Percentiles rank a stretch among this genome's conserved stretches.
phyloP scores from a whole-genome alignment of 768 basidiomycete species.

The Boletus pseudopeckii region DNA sequence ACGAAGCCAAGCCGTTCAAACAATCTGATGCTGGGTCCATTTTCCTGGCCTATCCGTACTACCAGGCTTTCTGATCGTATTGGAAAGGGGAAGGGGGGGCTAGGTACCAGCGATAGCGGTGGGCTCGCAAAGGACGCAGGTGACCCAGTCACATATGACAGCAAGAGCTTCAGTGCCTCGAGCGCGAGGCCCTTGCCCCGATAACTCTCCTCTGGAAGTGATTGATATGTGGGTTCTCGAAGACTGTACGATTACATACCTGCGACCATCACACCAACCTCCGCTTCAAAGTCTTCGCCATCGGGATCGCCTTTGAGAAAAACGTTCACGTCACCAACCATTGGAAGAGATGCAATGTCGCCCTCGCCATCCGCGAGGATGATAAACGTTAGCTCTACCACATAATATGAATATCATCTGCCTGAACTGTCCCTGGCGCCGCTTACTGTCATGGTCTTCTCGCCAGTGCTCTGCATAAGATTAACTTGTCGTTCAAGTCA shows the following conservation, averaged over 20 bases:
- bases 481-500: background rate
- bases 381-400: conserved; percentile 83
- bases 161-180: conserved; percentile 61
- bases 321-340: conserved; percentile 93
- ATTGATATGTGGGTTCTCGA: background rate
- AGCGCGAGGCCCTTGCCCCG: conserved; percentile 66
- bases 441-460: conserved; percentile 72
- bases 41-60: conserved; percentile 66
- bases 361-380: conserved; percentile 49
- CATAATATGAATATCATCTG: background rate
- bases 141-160: conserved; percentile 62
- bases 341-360: conserved; percentile 42
- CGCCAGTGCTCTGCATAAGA: conserved; percentile 71
- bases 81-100: conserved; percentile 39
- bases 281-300: conserved; percentile 59
- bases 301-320: conserved; percentile 63
- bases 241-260: conserved; percentile 37
- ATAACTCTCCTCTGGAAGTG: conserved; percentile 53
- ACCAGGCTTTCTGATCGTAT: conserved; percentile 51
- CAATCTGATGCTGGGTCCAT: conserved; percentile 64
- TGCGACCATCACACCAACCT: conserved; percentile 93
- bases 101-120: conserved; percentile 15
- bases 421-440: background rate
- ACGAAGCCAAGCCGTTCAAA: conserved; percentile 78
- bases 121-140: conserved; percentile 20